Percentiles rank a stretch among this genome's conserved stretches.
Conservation (phyloP, 768 basidiomycete genomes). For the Kwoniella botswanensis region DNA sequence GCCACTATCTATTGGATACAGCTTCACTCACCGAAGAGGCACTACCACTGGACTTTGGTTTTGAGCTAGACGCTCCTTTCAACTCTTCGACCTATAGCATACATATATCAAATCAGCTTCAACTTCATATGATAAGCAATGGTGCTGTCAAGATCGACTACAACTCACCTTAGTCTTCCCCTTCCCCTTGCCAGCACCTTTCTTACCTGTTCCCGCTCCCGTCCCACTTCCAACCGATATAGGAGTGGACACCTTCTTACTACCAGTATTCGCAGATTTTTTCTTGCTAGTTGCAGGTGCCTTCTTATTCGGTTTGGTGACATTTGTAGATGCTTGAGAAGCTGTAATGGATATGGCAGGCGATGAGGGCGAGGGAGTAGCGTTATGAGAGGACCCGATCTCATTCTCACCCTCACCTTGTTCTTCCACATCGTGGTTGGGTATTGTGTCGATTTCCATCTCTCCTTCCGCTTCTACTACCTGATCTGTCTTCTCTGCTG, state of each 20-base stretch:
- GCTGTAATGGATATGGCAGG: conserved; percentile 5
- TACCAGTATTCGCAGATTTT: background rate
- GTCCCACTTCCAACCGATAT: background rate
- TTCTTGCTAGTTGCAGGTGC: conserved; percentile 3
- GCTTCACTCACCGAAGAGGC: background rate
- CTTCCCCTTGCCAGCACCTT: conserved; percentile 17
- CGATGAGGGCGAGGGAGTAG: conserved; percentile 12
- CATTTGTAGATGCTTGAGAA: background rate
- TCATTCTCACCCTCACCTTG: background rate
- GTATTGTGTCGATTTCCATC: conserved; percentile 3
- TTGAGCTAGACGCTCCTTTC: conserved; percentile 15
- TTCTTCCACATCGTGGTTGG: background rate
- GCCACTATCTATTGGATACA: too few species aligned
- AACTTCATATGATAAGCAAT: background rate
- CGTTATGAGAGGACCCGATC: background rate
- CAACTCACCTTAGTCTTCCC: conserved; percentile 25
- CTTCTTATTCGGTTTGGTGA: conserved; percentile 9
- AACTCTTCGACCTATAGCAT: conserved; percentile 27
- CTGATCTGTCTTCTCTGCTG: background rate
- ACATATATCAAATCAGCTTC: background rate
- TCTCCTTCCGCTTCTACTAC: conserved; percentile 6
- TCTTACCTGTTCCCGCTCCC: conserved; percentile 7
- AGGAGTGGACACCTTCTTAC: conserved; percentile 11
- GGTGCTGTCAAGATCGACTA: background rate
- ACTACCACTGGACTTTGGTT: background rate